Conservation (phyloP, 495 filamentous ascomycete species). For the Aspergillus asperescens region DNA sequence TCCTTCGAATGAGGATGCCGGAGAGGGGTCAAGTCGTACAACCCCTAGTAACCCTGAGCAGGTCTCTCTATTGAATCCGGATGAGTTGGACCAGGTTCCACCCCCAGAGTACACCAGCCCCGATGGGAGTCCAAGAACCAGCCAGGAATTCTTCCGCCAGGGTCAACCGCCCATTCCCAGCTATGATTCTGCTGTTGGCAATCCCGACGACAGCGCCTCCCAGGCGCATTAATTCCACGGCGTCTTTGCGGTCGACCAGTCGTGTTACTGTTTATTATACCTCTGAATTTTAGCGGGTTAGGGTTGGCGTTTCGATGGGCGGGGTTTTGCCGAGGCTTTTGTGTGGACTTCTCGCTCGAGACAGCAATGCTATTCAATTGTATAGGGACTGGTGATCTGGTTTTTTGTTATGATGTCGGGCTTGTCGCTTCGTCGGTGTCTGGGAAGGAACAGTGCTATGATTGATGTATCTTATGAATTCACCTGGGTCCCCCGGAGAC, state of each 20-base stretch:
- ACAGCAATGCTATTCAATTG: conserved; percentile 19
- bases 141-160: conserved; percentile 38
- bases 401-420: conserved; percentile 2
- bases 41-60: conserved; percentile 30
- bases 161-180: conserved; percentile 52
- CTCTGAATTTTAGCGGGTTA: conserved; percentile 29
- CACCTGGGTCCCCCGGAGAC: neutral
- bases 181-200: conserved; percentile 59
- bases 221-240: conserved; percentile 8
- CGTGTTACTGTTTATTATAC: conserved; percentile 10
- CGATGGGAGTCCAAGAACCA: conserved; percentile 51
- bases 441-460: conserved; percentile 1
- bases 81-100: conserved; percentile 35
- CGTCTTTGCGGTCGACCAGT: conserved; percentile 6
- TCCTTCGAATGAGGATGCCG: conserved; percentile 65
- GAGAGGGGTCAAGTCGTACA: conserved; percentile 66
- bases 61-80: conserved; percentile 31
- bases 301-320: conserved; percentile 25
- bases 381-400: conserved; percentile 17
- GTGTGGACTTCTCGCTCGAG: conserved; percentile 12
- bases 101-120: conserved; percentile 76
- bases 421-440: conserved; percentile 1
- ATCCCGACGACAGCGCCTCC: conserved; percentile 11
- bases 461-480: conserved; percentile 6
- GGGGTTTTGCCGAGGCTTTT: conserved; percentile 16